A percentile compares a stretch with the other conserved stretches of the same genome.
phyloP scores from a whole-genome alignment of 2,329 filamentous ascomycete genomes.

The Trichoderma oligosporum region DNA sequence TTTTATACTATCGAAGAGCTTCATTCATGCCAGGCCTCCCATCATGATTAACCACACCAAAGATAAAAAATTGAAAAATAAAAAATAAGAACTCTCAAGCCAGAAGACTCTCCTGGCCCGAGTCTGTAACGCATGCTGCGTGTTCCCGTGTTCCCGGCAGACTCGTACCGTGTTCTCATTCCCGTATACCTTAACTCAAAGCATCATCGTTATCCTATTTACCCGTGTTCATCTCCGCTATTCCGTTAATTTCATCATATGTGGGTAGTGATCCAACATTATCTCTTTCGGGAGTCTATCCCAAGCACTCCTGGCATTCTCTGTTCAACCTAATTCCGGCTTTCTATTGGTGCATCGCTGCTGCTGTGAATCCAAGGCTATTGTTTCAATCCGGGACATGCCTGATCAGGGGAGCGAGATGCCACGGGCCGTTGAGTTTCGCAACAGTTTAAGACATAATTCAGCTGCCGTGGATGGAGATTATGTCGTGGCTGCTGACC shows the following conservation, averaged over 20 bases:
- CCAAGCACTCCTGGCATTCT: neutral
- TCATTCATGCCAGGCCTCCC: conserved; percentile 3
- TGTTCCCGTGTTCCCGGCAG: conserved; percentile 19
- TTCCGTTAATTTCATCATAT: neutral
- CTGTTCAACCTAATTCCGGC: neutral
- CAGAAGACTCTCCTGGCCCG: conserved; percentile 4
- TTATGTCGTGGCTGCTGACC: neutral
- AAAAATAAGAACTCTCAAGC: conserved; percentile 17
- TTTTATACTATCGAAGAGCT: neutral
- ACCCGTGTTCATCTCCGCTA: no score
- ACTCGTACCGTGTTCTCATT: neutral
- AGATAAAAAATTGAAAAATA: conserved; percentile 16
- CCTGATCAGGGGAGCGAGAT: neutral
- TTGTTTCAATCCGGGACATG: conserved; percentile 14
- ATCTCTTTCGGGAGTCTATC: no score
- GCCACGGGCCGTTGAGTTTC: neutral
- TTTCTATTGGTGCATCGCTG: neutral
- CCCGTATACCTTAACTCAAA: neutral
- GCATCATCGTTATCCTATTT: no score
- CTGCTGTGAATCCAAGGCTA: conserved; percentile 4
- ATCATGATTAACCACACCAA: no score
- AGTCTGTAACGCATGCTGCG: conserved; percentile 22
- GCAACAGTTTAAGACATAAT: neutral
- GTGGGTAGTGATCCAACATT: no score
- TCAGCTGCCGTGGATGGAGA: conserved; percentile 8